These are phyloP conservation scores for Friedmanniomyces endolithicus DNA, from an alignment of 495 filamentous ascomycete genomes.

Conservation along the genomic window DNA sequence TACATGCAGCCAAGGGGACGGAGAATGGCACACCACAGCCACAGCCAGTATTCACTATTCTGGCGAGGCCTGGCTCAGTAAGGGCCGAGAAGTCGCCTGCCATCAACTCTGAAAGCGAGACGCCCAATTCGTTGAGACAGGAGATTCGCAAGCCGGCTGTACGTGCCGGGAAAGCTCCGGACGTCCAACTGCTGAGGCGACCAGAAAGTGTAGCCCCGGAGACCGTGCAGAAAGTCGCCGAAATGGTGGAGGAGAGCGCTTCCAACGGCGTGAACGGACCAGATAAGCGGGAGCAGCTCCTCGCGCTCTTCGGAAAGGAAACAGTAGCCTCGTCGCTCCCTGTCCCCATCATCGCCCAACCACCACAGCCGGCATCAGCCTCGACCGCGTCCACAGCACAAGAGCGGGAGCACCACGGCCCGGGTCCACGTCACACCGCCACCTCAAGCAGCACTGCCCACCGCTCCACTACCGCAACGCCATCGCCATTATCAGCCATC, in stretches of 20 bases:
- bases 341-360: not conserved
- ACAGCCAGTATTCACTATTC: constrained; percentile 33
- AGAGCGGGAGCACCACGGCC: not conserved
- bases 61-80: constrained; percentile 33
- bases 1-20: not conserved
- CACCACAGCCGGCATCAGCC: not conserved
- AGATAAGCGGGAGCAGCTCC: constrained; percentile 19
- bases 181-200: constrained; percentile 10
- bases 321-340: not conserved
- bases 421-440: not conserved
- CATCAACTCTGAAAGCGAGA: not conserved
- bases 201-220: constrained; percentile 5
- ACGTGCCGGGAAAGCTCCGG: not conserved
- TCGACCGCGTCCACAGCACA: not conserved
- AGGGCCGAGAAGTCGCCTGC: constrained; percentile 27
- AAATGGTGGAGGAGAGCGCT: constrained; percentile 1
- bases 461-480: not conserved
- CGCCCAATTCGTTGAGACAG: constrained; percentile 7
- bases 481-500: not conserved
- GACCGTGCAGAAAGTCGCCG: constrained; percentile 12
- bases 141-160: constrained; percentile 1
- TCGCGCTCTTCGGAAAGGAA: constrained; percentile 14
- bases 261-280: not conserved
- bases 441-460: not conserved
- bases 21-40: constrained; percentile 3